Evolutionary conservation across 352 stramenopile species (phyloP), one percentile per base, ranked within the genome.

Genomic region (Peronosclerospora sorghi): DNA sequence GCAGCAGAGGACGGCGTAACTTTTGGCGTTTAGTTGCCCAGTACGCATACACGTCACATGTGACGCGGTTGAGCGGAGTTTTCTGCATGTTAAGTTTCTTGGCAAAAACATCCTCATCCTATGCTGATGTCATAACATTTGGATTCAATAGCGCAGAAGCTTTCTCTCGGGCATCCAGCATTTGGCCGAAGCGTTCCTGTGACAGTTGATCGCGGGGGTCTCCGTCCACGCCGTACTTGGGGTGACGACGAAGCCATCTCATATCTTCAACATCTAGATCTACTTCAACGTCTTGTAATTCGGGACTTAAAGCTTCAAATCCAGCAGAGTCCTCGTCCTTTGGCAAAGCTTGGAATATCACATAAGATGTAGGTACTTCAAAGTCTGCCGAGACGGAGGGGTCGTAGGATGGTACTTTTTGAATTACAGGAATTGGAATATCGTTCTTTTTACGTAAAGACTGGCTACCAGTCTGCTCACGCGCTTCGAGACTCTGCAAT

Each of bases 11-110:
- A 24, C 96, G 88, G 48, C 88, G 86, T 17, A 98, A 59, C 42
- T 80, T 73, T 48, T 79, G 76, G 3, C 95, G 87, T 62, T 98
- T 98, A 17, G 81, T 54, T 5, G 95, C 77, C 96, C 96, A 99
- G 63, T 98, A 98, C 41, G 81, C 78, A 68, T 98, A 95, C 47
- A 96, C 77, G 38, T 95, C 84, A 24, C 76, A 65, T 2, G 68
- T 80, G 24, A 79, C 76, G 26, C 60, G 65, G 49, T 88, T 83
- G 8, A 90, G 41, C 51, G 76, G 73, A 28, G 74, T 88, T 56
- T 79, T 76, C 54, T 71, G 54, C 52, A 86, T 68, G 10, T 48
- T 45, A 8, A 88, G 47, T 28, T 79, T 59, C 20, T 73, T 82
- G n/a, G 65, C 38, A 23, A 89, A 82, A 2, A 91, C 68, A 32